These are phyloP conservation scores for Aspergillus wentii DNA, from an alignment of 495 filamentous ascomycete species.

Conservation along the genomic window DNA sequence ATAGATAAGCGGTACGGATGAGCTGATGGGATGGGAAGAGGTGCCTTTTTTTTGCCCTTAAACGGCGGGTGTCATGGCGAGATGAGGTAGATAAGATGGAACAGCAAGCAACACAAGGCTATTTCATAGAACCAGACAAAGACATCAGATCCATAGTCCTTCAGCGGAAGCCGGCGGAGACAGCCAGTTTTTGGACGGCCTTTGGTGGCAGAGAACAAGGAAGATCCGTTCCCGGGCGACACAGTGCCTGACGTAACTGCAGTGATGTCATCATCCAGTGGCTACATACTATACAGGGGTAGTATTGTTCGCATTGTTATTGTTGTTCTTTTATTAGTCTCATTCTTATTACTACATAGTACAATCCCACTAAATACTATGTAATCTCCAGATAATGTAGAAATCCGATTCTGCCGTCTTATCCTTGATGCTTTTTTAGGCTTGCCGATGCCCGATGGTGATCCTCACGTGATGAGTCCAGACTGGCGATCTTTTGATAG, in stretches of 20 bases:
- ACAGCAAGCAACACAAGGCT: neutral
- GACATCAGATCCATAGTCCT: neutral
- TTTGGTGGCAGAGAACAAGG: neutral
- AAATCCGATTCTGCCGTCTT: too few species aligned
- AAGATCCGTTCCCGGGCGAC: neutral
- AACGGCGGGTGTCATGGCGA: neutral
- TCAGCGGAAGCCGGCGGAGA: neutral
- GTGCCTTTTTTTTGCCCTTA: too few species aligned
- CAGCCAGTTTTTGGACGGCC: neutral
- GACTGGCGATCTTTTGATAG: too few species aligned
- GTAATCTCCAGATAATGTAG: too few species aligned
- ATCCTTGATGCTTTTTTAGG: too few species aligned
- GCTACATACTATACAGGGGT: too few species aligned
- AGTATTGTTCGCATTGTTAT: too few species aligned
- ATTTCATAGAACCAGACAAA: neutral
- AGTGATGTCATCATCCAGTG: constrained; percentile 1
- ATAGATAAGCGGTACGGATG: neutral
- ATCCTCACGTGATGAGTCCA: too few species aligned
- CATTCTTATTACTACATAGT: too few species aligned
- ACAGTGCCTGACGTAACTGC: neutral
- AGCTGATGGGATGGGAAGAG: neutral
- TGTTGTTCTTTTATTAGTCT: too few species aligned
- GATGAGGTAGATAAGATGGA: neutral
- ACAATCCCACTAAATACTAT: too few species aligned
- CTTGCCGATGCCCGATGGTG: too few species aligned